Percentiles rank a stretch among this genome's conserved stretches.
These are phyloP conservation scores for Mycena galericulata DNA, from an alignment of 768 basidiomycete genomes.

Conservation along the genomic window DNA sequence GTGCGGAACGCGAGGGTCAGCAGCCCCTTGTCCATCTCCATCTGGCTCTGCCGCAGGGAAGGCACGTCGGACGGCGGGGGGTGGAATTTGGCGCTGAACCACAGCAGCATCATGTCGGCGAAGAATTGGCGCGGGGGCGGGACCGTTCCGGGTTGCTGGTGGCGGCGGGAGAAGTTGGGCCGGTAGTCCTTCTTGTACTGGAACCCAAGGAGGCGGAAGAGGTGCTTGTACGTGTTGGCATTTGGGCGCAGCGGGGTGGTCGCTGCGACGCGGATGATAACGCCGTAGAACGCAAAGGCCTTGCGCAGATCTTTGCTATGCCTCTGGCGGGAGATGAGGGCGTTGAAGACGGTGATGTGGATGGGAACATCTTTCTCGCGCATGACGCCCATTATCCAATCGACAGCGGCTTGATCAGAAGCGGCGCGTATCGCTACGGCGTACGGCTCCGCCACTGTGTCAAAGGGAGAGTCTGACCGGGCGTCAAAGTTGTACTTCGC, in stretches of 20 bases:
- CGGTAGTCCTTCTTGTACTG: constrained; percentile 33
- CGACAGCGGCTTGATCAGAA: constrained; percentile 44
- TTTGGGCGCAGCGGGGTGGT: constrained; percentile 52
- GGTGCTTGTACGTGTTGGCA: constrained; percentile 54
- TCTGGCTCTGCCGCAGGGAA: constrained; percentile 27
- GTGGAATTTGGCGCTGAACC: constrained; percentile 30
- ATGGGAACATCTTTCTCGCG: constrained; percentile 49
- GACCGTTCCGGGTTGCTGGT: constrained; percentile 31
- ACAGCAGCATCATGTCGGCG: constrained; percentile 54
- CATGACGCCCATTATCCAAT: constrained; percentile 55
- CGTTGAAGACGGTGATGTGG: constrained; percentile 59
- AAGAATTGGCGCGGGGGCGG: constrained; percentile 56
- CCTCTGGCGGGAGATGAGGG: constrained; percentile 57
- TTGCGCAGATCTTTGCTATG: constrained; percentile 44
- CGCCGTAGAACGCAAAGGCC: constrained; percentile 58
- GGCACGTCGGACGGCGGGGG: constrained; percentile 44
- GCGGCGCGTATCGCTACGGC: constrained; percentile 51
- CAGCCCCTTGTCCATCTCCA: constrained; percentile 32
- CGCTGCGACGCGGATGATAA: constrained; percentile 49
- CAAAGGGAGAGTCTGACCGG: constrained; percentile 11
- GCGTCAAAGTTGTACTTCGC: constrained; percentile 36
- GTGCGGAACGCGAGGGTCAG: constrained; percentile 58
- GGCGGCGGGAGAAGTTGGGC: constrained; percentile 34
- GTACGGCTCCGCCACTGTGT: constrained; percentile 45
- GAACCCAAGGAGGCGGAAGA: constrained; percentile 51